phyloP scores from a whole-genome alignment of 306 rosid species.

The Ochetophila trinervis region DNA sequence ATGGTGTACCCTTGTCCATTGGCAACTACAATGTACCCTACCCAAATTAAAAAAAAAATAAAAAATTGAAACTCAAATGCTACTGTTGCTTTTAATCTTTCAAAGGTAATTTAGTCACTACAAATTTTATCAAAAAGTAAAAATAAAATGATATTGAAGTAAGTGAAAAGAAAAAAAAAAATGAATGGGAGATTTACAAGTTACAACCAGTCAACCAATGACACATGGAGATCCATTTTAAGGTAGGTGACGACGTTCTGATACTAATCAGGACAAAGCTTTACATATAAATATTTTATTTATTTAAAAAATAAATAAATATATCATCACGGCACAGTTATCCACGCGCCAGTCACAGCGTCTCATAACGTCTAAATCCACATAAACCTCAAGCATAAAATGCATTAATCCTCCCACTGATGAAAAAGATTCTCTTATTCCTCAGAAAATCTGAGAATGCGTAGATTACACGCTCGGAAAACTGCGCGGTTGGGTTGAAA shows the following conservation, averaged over 20 bases:
- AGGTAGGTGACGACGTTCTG: conserved; percentile 52
- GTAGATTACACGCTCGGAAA: neutral
- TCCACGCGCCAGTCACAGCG: no score
- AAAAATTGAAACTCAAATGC: no score
- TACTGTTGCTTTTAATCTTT: no score
- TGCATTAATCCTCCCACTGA: no score
- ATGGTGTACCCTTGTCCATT: no score
- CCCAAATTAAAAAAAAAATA: no score
- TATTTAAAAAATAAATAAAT: neutral
- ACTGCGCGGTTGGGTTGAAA: neutral
- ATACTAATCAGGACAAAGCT: neutral
- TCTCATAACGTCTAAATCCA: no score
- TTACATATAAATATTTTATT: no score
- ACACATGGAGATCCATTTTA: conserved; percentile 46
- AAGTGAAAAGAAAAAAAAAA: conserved; percentile 11
- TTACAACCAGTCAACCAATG: conserved; percentile 21
- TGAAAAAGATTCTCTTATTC: no score
- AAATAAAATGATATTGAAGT: neutral
- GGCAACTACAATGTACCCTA: no score
- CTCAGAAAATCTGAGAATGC: no score
- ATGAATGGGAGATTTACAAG: neutral
- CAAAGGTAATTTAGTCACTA: neutral
- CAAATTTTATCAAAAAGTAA: neutral
- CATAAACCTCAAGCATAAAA: no score
- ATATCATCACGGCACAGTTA: neutral